These are phyloP conservation scores for Amphicarpaea edgeworthii DNA, from an alignment of 306 rosid species.

Conservation along the genomic window DNA sequence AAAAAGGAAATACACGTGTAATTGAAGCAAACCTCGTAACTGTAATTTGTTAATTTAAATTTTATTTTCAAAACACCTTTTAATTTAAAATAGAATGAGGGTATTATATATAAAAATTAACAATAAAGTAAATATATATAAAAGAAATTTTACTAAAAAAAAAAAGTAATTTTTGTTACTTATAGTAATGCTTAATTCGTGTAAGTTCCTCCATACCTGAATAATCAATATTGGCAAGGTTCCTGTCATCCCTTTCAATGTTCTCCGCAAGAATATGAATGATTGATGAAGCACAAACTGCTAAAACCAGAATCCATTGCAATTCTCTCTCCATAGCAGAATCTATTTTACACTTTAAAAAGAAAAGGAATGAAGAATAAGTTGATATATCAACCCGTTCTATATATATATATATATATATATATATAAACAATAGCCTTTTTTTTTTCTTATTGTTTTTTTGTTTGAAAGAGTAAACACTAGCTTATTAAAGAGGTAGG, in stretches of 20 bases:
- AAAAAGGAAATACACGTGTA: too few relatives aligned
- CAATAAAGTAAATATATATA: too few relatives aligned
- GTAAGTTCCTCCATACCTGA: constrained; percentile 12
- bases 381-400: neutral
- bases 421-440: neutral
- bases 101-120: too few relatives aligned
- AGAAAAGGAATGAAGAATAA: neutral
- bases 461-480: too few relatives aligned
- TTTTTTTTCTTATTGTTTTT: neutral
- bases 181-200: too few relatives aligned
- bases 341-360: neutral
- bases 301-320: constrained; percentile 16
- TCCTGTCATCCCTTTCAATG: neutral
- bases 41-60: too few relatives aligned
- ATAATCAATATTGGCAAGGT: constrained; percentile 10
- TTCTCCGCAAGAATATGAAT: neutral
- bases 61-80: too few relatives aligned
- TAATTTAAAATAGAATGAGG: too few relatives aligned
- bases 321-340: neutral
- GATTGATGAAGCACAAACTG: neutral
- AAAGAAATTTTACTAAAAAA: too few relatives aligned
- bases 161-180: too few relatives aligned
- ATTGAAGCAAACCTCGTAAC: too few relatives aligned
- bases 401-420: too few relatives aligned
- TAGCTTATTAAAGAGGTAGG: constrained; percentile 6